Base-by-base conservation (phyloP, 176 grass and related monocot genomes). In the Musa troglodytarum region DNA sequence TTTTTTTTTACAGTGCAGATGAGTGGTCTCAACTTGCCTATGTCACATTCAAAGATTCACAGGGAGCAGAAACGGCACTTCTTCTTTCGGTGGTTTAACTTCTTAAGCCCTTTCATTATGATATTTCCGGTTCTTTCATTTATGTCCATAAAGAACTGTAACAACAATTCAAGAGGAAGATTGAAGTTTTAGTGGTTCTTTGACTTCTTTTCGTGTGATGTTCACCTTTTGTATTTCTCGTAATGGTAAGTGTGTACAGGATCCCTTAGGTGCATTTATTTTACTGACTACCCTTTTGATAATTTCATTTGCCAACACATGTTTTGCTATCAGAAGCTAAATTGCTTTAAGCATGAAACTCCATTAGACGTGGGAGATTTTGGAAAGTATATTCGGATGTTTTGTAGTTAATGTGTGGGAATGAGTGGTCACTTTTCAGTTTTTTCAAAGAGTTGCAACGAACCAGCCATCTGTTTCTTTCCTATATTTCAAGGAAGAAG, bases 41-140 rank as follows among this genome's bases (percentile, higher is more conserved):
- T 43, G 85, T 83, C 29, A 87, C 78, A 11, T 87, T 87, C 78
- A 87, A 83, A 62, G 78, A 87, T 53, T 80, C 78, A 54, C 78
- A 87, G 56, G 81, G 74, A 74, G 85, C 81, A 23, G 85, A 87
- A 50, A 77, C 77, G 0, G 81, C 81, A 15, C n/a, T 87, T 7
- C 85, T 87, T 49, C 80, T 86, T 26, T 87, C 85, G 11, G 85
- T 87, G 55, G 50, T 52, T 70, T 69, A 49, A 20, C 51, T 58
- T 50, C 3, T 11, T 22, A 68, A 68, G 52, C 3, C 25, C 19
- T 3, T 14, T 1, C 15, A 14, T 71, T 22, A 22, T 12, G 13
- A 13, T 64, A 19, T 21, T 73, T 56, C 52, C n/a, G 3, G 34
- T 6, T 43, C 3, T 43, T 43, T 43, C 34, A 43, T 43, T 43